Percentiles rank a stretch among this genome's conserved stretches.
Evolutionary conservation across 345 rosid genomes (phyloP).

Genomic region (Camelina hispida): DNA sequence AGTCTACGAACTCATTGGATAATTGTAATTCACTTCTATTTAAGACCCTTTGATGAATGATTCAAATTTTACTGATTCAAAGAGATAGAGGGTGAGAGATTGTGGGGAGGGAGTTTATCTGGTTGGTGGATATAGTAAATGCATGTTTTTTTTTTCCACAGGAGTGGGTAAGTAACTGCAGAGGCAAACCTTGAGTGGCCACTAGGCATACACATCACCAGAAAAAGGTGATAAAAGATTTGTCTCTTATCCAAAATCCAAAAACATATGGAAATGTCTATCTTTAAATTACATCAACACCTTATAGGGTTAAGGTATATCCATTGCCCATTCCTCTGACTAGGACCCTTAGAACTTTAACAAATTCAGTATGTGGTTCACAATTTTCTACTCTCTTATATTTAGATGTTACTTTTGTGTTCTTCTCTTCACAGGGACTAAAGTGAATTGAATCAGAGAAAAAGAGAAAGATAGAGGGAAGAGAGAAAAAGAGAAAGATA

Average conservation of each 20-base stretch:
- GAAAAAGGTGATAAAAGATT: slow-evolving; percentile 24
- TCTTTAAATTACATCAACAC: slow-evolving; percentile 34
- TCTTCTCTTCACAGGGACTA: slow-evolving; percentile 23
- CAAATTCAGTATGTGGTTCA: slow-evolving; percentile 52
- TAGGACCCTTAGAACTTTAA: slow-evolving; percentile 32
- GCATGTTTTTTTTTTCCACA: background rate
- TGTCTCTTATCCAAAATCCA: slow-evolving; percentile 47
- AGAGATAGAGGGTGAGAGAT: background rate
- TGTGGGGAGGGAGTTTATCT: background rate
- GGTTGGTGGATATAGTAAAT: slow-evolving; percentile 9
- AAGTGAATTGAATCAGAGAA: slow-evolving; percentile 26
- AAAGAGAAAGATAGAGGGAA: slow-evolving; percentile 1
- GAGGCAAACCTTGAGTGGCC: slow-evolving; percentile 38
- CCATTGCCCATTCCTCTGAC: slow-evolving; percentile 54
- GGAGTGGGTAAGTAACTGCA: slow-evolving; percentile 19
- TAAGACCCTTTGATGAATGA: background rate
- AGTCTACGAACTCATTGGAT: slow-evolving; percentile 4
- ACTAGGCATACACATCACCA: slow-evolving; percentile 35
- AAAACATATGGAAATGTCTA: slow-evolving; percentile 29
- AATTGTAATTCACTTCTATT: slow-evolving; percentile 6
- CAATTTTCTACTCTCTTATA: slow-evolving; percentile 38
- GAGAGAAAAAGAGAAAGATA: no score
- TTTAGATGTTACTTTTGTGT: slow-evolving; percentile 12
- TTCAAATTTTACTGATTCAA: slow-evolving; percentile 10
- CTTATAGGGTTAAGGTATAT: slow-evolving; percentile 41